Base-by-base conservation (phyloP, 495 filamentous ascomycete genomes). In the Penicillium egyptiacum region DNA sequence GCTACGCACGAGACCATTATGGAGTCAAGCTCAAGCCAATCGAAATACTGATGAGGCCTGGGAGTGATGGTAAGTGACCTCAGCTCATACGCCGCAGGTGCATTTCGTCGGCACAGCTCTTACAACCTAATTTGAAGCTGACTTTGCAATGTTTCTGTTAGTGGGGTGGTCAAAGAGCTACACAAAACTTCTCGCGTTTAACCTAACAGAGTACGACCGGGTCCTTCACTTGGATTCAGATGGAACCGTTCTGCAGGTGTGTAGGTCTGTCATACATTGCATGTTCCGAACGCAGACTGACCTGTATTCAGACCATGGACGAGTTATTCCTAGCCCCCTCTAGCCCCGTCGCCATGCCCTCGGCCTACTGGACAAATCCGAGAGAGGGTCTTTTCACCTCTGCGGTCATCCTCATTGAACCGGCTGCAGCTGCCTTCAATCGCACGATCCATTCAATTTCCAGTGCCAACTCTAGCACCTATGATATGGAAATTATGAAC, bases 111-210 rank as follows among this genome's bases (percentile, higher is more conserved):
- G n/a, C 9, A 6, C 43, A 14, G 7, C 23, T 16, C 3, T 23
- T 23, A 6, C 5, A 6, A 35, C 16, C 14, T 5, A 35, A 35
- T 14, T 9, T 19, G 17, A 6, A 31, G 56, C 43, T 51, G 11
- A 35, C 33, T 12, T 35, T 35, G 33, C 33, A 44, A 76, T 30
- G 23, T 1, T 17, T 28, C 4, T 16, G 3, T 1, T 42, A 66
- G 79, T 63, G 25, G 81, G 77, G 17, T 84, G 81, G 83, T 67
- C 75, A 43, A 73, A 77, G 39, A 80, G 75, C 46, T 83, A 77
- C 65, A 85, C 83, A 47, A 86, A 88, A 57, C 78, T 88, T 20
- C 79, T 87, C 17, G 83, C 81, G 3, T 89, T 88, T 65, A 84
- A 83, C 55, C 80, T 83, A 59, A 86, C 82, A 1, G 70, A 83